A percentile compares a stretch with the other conserved stretches of the same genome.
Conservation (phyloP, 2,329 filamentous ascomycete genomes). For the Aspergillus phoenicis region DNA sequence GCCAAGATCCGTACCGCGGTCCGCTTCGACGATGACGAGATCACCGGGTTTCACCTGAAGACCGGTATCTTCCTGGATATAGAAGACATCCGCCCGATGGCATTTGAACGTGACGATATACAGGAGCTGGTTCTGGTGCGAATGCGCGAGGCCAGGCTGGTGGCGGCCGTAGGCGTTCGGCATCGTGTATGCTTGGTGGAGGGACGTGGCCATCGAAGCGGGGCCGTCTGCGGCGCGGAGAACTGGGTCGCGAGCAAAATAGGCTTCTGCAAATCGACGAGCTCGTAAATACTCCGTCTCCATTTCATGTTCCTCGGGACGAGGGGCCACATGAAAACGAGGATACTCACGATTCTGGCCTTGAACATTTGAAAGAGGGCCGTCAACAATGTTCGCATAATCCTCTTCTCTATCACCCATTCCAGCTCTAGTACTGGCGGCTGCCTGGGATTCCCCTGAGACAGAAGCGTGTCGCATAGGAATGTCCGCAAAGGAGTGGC, state of each 20-base stretch:
- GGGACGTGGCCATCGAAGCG: constrained; percentile 38
- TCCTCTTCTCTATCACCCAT: constrained; percentile 42
- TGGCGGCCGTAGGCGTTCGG: constrained; percentile 42
- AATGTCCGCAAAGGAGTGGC: constrained; percentile 56
- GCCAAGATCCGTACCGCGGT: constrained; percentile 91
- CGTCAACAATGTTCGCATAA: constrained; percentile 40
- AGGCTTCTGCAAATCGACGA: constrained; percentile 46
- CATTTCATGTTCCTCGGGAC: constrained; percentile 33
- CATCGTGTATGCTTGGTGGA: constrained; percentile 45
- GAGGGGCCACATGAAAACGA: constrained; percentile 37
- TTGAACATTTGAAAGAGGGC: constrained; percentile 38
- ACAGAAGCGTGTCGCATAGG: constrained; percentile 51
- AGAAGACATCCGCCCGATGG: constrained; percentile 91
- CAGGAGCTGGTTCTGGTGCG: constrained; percentile 46
- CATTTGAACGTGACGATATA: constrained; percentile 98
- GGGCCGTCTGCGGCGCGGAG: constrained; percentile 38
- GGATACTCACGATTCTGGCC: constrained; percentile 49
- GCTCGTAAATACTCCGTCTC: constrained; percentile 44
- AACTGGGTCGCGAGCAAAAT: constrained; percentile 45
- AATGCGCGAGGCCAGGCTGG: constrained; percentile 38
- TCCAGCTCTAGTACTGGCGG: constrained; percentile 24
- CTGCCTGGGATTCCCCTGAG: constrained; percentile 35
- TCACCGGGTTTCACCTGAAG: constrained; percentile 88
- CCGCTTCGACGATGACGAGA: constrained; percentile 94
- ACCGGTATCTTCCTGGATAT: constrained; percentile 93